Evolutionary conservation across 2,329 filamentous ascomycete genomes (phyloP).

Genomic region (Gliomastix tumulicola): DNA sequence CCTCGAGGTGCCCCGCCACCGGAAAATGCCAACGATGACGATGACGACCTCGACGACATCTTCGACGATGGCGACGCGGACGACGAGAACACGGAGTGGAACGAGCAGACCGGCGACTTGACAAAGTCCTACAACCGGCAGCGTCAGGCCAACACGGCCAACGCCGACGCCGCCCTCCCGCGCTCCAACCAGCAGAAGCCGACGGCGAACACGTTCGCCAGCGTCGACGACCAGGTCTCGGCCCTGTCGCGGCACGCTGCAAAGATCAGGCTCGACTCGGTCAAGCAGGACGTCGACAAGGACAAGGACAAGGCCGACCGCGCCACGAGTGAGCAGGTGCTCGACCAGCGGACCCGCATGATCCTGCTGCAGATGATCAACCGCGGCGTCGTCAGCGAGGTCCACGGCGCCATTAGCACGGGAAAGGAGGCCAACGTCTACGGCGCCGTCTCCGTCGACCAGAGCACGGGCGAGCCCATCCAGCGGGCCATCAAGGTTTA

Average conservation of each 20-base stretch:
- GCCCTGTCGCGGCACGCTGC: slow-evolving; percentile 78
- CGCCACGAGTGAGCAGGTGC: slow-evolving; percentile 88
- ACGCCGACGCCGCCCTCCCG: slow-evolving; percentile 43
- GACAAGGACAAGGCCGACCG: slow-evolving; percentile 87
- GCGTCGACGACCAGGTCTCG: slow-evolving; percentile 81
- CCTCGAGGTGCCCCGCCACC: slow-evolving; percentile 14
- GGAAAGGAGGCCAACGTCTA: slow-evolving; percentile 99
- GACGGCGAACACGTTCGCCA: slow-evolving; percentile 69
- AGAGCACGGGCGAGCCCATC: slow-evolving; percentile 42
- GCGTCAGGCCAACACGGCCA: slow-evolving; percentile 51
- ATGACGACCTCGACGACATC: slow-evolving; percentile 32
- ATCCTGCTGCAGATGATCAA: slow-evolving; percentile 96
- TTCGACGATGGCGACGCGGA: slow-evolving; percentile 49
- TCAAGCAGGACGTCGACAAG: slow-evolving; percentile 39
- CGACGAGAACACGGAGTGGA: slow-evolving; percentile 51
- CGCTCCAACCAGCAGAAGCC: slow-evolving; percentile 75
- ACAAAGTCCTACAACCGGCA: slow-evolving; percentile 89
- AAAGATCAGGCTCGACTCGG: slow-evolving; percentile 73
- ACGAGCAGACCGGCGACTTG: slow-evolving; percentile 57
- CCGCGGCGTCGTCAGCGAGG: slow-evolving; percentile 77
- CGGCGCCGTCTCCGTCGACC: slow-evolving; percentile 66
- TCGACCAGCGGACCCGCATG: slow-evolving; percentile 92
- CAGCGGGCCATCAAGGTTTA: slow-evolving; percentile 97
- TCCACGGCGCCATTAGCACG: slow-evolving; percentile 92
- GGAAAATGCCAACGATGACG: slow-evolving; percentile 20